Evolutionary conservation across 306 rosid genomes (phyloP), one percentile per base, ranked within the genome.

Genomic region (Trifolium dubium): DNA sequence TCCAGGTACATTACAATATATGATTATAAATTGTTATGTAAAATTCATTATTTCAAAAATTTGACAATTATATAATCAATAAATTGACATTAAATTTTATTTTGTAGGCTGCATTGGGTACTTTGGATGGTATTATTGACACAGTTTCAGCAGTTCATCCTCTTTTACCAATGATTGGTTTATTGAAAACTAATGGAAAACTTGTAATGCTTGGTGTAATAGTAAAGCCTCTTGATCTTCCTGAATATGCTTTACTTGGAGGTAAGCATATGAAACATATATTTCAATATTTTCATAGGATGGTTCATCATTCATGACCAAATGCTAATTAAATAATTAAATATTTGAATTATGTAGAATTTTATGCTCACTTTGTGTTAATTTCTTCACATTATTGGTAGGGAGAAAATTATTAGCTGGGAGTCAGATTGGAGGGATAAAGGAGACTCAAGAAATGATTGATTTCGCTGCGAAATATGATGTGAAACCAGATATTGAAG

Each of bases 71-170:
- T n/a, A 3, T n/a, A 3, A 32, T 32, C 4, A 6, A 11, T 15
- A 34, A 62, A 35, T 13, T 63, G 9, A 39, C 19, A 18, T 35
- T 63, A 8, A 17, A 64, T 1, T 0, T 28, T 15, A 23, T 11
- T n/a, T 14, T 64, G 4, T 54, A 64, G 82, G 73, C 54, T 78
- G 82, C 68, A 54, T 31, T 3, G 4, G 73, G 60, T 5, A 71
- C 68, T 12, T 34, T 82, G 73, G 83, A 85, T 70, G 89, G 89
- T 8, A 79, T 82, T 39, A 69, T 85, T 53, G 86, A 82, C 59
- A 76, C 86, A 0, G 80, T 82, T 53, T 82, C 83, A 5, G 81
- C 76, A 0, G 11, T 0, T 1, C 89, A 82, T 60, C 63, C 84
- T 54, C 55, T 82, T 0, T 11, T 77, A 3, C 84, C 85, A 9